Evolutionary conservation across 179 eudicot genomes (phyloP), one percentile per base, ranked within the genome.

Genomic region (Vitellaria paradoxa): DNA sequence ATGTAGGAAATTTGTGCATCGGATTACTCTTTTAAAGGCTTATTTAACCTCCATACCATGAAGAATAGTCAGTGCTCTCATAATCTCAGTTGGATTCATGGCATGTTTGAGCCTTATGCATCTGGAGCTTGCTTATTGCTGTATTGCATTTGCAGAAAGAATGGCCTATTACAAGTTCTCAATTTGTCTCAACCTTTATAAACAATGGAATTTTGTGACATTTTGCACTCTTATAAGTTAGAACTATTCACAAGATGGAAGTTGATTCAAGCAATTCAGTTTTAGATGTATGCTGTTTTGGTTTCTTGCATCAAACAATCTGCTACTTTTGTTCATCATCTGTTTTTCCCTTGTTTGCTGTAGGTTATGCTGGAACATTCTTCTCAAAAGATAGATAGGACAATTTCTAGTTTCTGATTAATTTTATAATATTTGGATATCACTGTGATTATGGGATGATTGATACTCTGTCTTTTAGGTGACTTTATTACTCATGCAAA

Each of bases 401-500:
- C 56, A 53, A 14, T 50, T 14, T 30, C 49, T 63, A 77, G n/a
- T 61, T 72, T 37, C 26, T 18, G 61, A 61, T 70, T 70, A 40
- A 70, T 18, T 62, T 50, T 62, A 7, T 75, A 61, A 45, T 18
- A 40, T 17, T 23, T 47, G 30, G 6, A 63, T 63, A 63, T 63
- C 67, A 63, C 64, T n/a, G 13, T 5, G 6, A 18, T 65, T 65
- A 65, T 24, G 17, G 11, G n/a, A 78, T 21, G 11, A 5, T 60
- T 73, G 47, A 20, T 77, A 53, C 66, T 47, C 62, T 76, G 1
- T 50, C 1, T 72, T 74, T 72, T 88, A 93, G 97, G 91, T 90
- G 65, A 88, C 97, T 11, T 40, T 90, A 76, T 47, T 93, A 82
- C 89, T 93, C 52, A 63, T 93, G 86, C 78, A 90, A 62, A 80